These are phyloP conservation scores for Fraxinus cuspidata DNA, from an alignment of 257 asterid genomes.

Conservation along the genomic window DNA sequence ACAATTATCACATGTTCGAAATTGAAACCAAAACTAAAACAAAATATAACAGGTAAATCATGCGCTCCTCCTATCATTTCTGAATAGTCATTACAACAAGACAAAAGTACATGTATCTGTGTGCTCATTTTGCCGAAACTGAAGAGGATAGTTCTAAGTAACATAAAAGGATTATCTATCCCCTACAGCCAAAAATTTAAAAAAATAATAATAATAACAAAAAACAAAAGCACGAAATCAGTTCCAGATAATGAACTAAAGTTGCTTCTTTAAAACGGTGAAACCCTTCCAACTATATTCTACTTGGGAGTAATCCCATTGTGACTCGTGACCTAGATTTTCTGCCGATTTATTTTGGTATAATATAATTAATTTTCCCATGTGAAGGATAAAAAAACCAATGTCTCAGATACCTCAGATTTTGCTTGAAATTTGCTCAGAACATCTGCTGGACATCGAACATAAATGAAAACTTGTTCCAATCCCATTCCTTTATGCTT, in stretches of 20 bases:
- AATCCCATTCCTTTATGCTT: slow-evolving; percentile 47
- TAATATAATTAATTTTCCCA: slow-evolving; percentile 17
- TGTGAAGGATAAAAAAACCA: slow-evolving; percentile 9
- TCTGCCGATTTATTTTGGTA: slow-evolving; percentile 32
- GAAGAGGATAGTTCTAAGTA: slow-evolving; percentile 19
- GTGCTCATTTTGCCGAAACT: slow-evolving; percentile 26
- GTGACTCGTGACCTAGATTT: slow-evolving; percentile 29
- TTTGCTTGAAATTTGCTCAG: slow-evolving; percentile 15
- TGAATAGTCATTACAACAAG: not conserved
- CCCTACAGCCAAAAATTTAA: not conserved
- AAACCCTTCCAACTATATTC: slow-evolving; percentile 16
- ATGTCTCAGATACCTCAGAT: slow-evolving; percentile 13
- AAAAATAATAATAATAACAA: too few relatives aligned
- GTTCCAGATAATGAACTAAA: not conserved
- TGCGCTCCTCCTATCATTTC: not conserved
- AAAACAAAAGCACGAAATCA: not conserved
- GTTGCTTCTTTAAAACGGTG: not conserved
- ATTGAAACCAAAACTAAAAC: too few relatives aligned
- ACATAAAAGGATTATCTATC: slow-evolving; percentile 26
- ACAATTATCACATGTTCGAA: too few relatives aligned
- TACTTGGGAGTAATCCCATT: slow-evolving; percentile 25
- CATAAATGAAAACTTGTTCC: slow-evolving; percentile 37
- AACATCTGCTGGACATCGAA: slow-evolving; percentile 26
- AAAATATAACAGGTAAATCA: too few relatives aligned
- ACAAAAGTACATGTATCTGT: slow-evolving; percentile 13